These are phyloP conservation scores for Aspergillus sp. DNA, from an alignment of 2,329 filamentous ascomycete genomes.

Conservation along the genomic window DNA sequence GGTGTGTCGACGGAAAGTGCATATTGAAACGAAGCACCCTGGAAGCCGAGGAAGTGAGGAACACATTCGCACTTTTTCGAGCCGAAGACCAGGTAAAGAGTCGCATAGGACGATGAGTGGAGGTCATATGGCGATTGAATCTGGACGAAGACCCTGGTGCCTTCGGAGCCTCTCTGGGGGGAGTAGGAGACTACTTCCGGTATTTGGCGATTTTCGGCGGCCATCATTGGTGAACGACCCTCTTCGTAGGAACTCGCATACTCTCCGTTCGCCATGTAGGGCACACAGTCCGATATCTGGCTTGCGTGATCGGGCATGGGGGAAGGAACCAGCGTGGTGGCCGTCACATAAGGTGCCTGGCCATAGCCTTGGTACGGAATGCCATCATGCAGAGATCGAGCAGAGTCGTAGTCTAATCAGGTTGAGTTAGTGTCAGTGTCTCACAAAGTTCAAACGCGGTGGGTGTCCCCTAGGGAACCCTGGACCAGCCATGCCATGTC, in stretches of 20 bases:
- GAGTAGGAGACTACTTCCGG: conserved; percentile 69
- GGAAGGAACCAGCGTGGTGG: conserved; percentile 40
- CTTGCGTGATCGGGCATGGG: conserved; percentile 44
- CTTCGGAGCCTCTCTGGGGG: conserved; percentile 67
- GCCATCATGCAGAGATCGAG: conserved; percentile 42
- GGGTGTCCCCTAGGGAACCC: background rate
- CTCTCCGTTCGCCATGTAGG: conserved; percentile 41
- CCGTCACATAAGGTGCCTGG: conserved; percentile 42
- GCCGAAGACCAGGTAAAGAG: conserved; percentile 74
- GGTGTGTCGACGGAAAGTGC: conserved; percentile 72
- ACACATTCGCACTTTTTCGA: conserved; percentile 69
- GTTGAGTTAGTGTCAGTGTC: conserved; percentile 10
- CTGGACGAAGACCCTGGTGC: conserved; percentile 71
- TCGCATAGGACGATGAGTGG: conserved; percentile 54
- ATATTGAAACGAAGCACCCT: conserved; percentile 67
- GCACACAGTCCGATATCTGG: conserved; percentile 44
- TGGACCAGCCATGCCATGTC: background rate
- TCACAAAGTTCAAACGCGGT: background rate
- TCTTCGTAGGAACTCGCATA: conserved; percentile 58
- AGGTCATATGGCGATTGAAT: conserved; percentile 76
- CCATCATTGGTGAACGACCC: conserved; percentile 67
- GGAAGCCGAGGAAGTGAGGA: conserved; percentile 60
- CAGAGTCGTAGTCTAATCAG: conserved; percentile 38
- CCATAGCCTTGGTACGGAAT: conserved; percentile 44
- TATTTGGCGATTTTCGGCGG: conserved; percentile 59